phyloP scores from a whole-genome alignment of 139 green algal species.

The Volvox africanus region DNA sequence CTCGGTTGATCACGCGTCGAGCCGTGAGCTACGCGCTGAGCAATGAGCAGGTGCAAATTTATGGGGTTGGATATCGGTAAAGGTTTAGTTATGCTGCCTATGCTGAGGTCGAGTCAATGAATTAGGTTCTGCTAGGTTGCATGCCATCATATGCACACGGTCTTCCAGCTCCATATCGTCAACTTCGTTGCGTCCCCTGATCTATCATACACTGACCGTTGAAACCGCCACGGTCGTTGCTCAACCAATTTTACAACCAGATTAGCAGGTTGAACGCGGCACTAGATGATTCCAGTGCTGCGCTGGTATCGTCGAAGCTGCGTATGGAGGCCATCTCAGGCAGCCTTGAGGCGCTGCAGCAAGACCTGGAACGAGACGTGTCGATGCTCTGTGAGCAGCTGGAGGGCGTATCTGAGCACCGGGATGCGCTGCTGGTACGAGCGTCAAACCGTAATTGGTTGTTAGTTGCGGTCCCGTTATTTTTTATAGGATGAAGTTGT shows the following conservation, averaged over 20 bases:
- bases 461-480: too few species aligned
- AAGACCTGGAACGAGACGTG: neutral
- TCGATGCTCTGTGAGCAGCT: neutral
- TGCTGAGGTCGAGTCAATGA: too few species aligned
- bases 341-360: neutral
- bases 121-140: too few species aligned
- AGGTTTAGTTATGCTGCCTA: too few species aligned
- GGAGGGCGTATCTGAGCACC: neutral
- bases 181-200: too few species aligned
- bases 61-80: too few species aligned
- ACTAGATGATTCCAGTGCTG: neutral
- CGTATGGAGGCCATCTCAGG: neutral
- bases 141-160: too few species aligned
- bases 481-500: too few species aligned
- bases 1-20: conserved; percentile 26
- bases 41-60: neutral
- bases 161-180: too few species aligned
- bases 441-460: too few species aligned
- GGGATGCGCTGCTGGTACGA: conserved; percentile 4
- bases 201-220: too few species aligned
- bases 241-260: neutral
- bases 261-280: neutral
- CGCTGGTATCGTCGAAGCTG: neutral
- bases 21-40: neutral
- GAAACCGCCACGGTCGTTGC: too few species aligned